Percentiles rank a stretch among this genome's conserved stretches.
phyloP scores from a whole-genome alignment of 192 early-diverging fungal species.

The Backusella macrospora region DNA sequence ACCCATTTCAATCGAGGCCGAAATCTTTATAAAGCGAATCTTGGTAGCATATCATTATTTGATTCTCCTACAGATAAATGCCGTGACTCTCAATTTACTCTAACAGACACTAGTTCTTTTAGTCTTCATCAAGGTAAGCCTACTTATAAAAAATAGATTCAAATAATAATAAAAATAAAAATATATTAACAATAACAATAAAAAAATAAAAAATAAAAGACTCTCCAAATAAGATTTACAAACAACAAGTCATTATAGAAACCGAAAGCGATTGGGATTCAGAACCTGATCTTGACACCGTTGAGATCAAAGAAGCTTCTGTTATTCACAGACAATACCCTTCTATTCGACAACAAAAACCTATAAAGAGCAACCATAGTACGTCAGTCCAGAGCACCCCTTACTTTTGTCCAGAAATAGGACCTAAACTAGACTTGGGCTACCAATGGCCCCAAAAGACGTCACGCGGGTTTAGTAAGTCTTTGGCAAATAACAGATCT shows the following conservation, averaged over 20 bases:
- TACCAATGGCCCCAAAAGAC: slow-evolving; percentile 18
- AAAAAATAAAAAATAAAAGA: neutral
- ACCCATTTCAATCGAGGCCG: neutral
- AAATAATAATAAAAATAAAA: neutral
- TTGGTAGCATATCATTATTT: slow-evolving; percentile 17
- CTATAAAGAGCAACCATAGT: neutral
- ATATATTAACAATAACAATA: too few relatives aligned
- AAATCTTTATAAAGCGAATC: slow-evolving; percentile 7
- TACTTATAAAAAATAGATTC: neutral
- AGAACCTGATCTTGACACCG: slow-evolving; percentile 23
- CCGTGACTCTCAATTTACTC: slow-evolving; percentile 18
- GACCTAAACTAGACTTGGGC: slow-evolving; percentile 14
- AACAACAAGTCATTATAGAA: slow-evolving; percentile 6
- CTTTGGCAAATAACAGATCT: neutral
- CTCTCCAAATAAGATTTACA: neutral
- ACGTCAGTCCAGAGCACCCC: neutral
- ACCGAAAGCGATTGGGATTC: slow-evolving; percentile 26
- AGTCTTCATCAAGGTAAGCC: slow-evolving; percentile 10
- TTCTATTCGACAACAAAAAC: slow-evolving; percentile 10
- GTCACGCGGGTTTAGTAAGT: neutral
- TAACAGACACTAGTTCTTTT: slow-evolving; percentile 6
- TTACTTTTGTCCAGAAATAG: slow-evolving; percentile 7
- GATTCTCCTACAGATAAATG: neutral
- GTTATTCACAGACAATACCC: slow-evolving; percentile 14
- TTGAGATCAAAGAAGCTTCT: slow-evolving; percentile 17